Evolutionary conservation across 495 filamentous ascomycete species (phyloP), one percentile per base, ranked within the genome.

Genomic region (Chaetomium cochliodes): DNA sequence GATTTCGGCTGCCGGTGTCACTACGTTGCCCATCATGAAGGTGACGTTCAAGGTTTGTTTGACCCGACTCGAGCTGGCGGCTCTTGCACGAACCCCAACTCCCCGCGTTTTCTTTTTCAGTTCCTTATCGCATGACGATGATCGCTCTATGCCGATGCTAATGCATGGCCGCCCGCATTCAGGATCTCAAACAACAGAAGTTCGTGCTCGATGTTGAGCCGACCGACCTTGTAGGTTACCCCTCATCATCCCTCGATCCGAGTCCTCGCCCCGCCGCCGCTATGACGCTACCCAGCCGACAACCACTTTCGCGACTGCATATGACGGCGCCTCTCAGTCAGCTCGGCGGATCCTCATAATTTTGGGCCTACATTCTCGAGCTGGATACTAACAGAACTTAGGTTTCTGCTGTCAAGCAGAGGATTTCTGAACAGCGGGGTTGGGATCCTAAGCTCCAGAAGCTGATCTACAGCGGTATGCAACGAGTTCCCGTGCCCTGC

Each of bases 171-270:
- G 8, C 62, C 66, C 20, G 15, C 51, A 37, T 69, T 39, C 67
- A 96, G 92, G 94, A 98, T 79, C 83, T 98, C 72, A 97, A 97
- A 82, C 93, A 98, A 75, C 91, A 97, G 73, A 97, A 97, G 84
- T 98, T 98, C 77, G 84, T 86, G 64, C 88, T 98, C 79, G 93
- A 98, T 69, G 91, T 88, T 64, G 94, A 98, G 76, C 92, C 93
- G 60, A 89, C 90, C 63, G 92, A 96, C 74, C 91, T 90, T 71
- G 93, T 97, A 90, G 69, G 90, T 78, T 74, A 70, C 68, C 71
- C 71, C 67, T 72, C 68, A 62, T 68, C 69, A 37, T 30, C 6
- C 16, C 16, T 33, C 50, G n/a, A 53, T 39, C 2, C 25, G 65
- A 69, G 59, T 51, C 68, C 57, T 68, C 60, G 61, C 52, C 66